Conservation (phyloP, 2,329 filamentous ascomycete species). For the Fusarium sp. region DNA sequence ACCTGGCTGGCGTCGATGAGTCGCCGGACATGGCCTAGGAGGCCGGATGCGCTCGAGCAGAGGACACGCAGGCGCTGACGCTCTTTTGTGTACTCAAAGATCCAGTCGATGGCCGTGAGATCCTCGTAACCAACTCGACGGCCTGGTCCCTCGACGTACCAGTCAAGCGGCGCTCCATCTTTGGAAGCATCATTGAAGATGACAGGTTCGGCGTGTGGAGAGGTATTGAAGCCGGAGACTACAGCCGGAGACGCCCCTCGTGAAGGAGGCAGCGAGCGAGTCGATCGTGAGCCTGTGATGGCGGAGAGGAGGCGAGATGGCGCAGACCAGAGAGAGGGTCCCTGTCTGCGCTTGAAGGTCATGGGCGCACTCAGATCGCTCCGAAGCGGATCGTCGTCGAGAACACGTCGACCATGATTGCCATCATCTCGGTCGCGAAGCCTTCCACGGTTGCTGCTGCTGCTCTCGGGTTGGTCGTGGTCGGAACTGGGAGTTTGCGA, state of each 20-base stretch:
- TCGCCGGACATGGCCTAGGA: conserved; percentile 76
- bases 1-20: conserved; percentile 87
- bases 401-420: conserved; percentile 47
- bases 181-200: conserved; percentile 49
- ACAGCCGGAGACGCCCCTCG: conserved; percentile 35
- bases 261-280: conserved; percentile 18
- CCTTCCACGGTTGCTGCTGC: conserved; percentile 31
- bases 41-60: conserved; percentile 71
- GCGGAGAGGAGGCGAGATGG: conserved; percentile 60
- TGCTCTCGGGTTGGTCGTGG: conserved; percentile 45
- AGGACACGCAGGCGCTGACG: conserved; percentile 85
- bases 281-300: conserved; percentile 48
- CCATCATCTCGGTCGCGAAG: conserved; percentile 13
- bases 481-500: conserved; percentile 48
- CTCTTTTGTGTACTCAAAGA: conserved; percentile 98
- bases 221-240: conserved; percentile 19
- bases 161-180: conserved; percentile 69
- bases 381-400: conserved; percentile 66
- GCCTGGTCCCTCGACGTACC: conserved; percentile 90
- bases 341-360: conserved; percentile 78
- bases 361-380: conserved; percentile 61
- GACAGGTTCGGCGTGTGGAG: conserved; percentile 20
- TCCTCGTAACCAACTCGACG: conserved; percentile 94
- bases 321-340: conserved; percentile 56
- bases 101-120: conserved; percentile 98